Evolutionary conservation across 2,329 filamentous ascomycete species (phyloP), one percentile per base, ranked within the genome.

Genomic region (Pseudogymnoascus sp.): DNA sequence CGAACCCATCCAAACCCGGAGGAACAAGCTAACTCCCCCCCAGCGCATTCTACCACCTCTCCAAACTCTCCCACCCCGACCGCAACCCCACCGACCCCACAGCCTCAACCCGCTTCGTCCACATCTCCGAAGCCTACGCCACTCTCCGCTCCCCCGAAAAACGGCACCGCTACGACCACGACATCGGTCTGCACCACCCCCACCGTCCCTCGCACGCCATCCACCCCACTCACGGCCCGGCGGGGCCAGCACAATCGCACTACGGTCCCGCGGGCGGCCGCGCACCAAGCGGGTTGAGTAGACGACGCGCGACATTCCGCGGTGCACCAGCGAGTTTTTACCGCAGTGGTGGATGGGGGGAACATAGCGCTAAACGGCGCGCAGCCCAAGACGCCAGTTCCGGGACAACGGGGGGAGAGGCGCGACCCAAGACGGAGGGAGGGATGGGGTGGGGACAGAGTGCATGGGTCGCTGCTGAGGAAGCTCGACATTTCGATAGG

Each of bases 271-370:
- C 87, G 2, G 91, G 91, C 61, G 86, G 88, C 1, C 85, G 95
- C 0, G 86, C 93, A 0, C 86, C 95, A 0, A 91, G 86, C 1
- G 95, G 95, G 0, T 79, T 99, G 34, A 92, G 87, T 73, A 84
- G 88, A 42, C 84, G 93, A 23, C 81, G 91, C 2, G 85, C 86
- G 1, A 81, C 87, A 4, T 97, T 96, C 75, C 84, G 84, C 18
- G 93, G 93, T 0, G 93, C 95, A 3, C 93, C 95, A 61, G 93
- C 93, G 0, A 90, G 86, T 67, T 97, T 97, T 78, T 97, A 91
- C 75, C 83, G 87, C 16, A 86, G 83, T 66, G 92, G 91, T 4
- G 91, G 89, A 2, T 96, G 91, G 83, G 90, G 90, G 59, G 74
- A 77, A 2, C 84, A 90, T 64, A 73, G 77, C 2, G 82, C 82